phyloP scores from a whole-genome alignment of 2,329 filamentous ascomycete genomes.

The Aspergillus neotritici region DNA sequence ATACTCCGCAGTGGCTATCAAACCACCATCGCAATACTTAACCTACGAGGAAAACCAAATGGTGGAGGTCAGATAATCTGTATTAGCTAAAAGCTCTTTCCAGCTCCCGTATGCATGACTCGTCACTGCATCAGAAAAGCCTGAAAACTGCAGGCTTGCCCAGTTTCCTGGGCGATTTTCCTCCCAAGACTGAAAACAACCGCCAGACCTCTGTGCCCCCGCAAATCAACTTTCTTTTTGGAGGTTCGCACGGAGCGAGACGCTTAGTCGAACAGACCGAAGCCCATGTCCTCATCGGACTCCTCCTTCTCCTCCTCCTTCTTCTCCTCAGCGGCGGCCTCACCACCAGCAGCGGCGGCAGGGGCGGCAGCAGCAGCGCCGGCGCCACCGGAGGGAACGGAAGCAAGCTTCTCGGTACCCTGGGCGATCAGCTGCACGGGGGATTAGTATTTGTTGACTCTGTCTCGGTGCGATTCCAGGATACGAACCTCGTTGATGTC shows the following conservation, averaged over 20 bases:
- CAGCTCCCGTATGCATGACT: conserved; percentile 30
- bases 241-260: conserved; percentile 19
- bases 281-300: conserved; percentile 69
- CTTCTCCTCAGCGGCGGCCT: conserved; percentile 60
- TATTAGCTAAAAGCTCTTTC: conserved; percentile 32
- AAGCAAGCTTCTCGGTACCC: conserved; percentile 90
- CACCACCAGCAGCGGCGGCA: conserved; percentile 59
- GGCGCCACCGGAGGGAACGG: conserved; percentile 86
- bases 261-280: conserved; percentile 62
- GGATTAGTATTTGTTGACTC: conserved; percentile 11
- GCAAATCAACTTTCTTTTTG: conserved; percentile 52
- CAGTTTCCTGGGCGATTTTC: conserved; percentile 22
- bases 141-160: conserved; percentile 26
- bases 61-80: conserved; percentile 30
- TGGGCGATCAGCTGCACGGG: conserved; percentile 72
- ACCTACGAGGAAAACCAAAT: conserved; percentile 6
- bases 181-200: conserved; percentile 27
- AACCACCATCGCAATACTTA: no score
- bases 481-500: conserved; percentile 77
- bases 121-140: conserved; percentile 36
- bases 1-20: no score
- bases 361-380: conserved; percentile 44
- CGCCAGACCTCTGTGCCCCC: conserved; percentile 50
- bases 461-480: not conserved
- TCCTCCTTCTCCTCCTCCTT: conserved; percentile 73